Evolutionary conservation across 768 basidiomycete genomes (phyloP), one percentile per base, ranked within the genome.

Genomic region (Hebeloma cylindrosporum): DNA sequence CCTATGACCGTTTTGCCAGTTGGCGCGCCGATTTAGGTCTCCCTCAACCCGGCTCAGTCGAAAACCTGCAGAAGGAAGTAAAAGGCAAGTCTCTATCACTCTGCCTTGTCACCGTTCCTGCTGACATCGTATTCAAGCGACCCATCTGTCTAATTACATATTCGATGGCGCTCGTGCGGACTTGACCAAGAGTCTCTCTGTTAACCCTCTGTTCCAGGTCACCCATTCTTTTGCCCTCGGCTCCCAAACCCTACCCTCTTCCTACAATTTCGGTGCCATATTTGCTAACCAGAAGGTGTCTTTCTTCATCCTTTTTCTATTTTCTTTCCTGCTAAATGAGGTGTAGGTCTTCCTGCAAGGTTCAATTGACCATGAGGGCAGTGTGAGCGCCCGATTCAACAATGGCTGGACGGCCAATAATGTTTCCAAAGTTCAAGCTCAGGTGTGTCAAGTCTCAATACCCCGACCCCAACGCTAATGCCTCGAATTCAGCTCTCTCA

Each of bases 161-260:
- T 98, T 98, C 65, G 96, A 99, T 73, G 96, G 96, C 53, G 96
- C 88, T 20, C 79, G 94, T 56, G 96, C 95, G 23, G 96, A 99
- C 73, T 74, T 98, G 57, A 87, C 90, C 36, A 99, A 98, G 72
- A 85, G 80, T 56, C 75, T 98, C 56, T 95, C 93, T 21, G 77
- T 87, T 65, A 90, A 82, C 65, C 96, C 96, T n/a, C 82, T 89
- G 39, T 98, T 98, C 80, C 95, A 98, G 74, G 88, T 97, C 57
- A 94, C 93, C 49, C 96, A 99, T 66, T 89, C 93, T 17, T 97
- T 99, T 70, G 77, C 84, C 47, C 73, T 97, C 45, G 96, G 92
- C 14, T 92, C 91, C 14, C 86, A 88, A 64, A 80, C 83, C n/a
- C 67, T 75, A 0, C 80, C 91, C 1, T 79, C 95, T 10, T 87